Conservation (phyloP, 1,284 basidiomycete species). For the Salmacisia buchloeana region DNA sequence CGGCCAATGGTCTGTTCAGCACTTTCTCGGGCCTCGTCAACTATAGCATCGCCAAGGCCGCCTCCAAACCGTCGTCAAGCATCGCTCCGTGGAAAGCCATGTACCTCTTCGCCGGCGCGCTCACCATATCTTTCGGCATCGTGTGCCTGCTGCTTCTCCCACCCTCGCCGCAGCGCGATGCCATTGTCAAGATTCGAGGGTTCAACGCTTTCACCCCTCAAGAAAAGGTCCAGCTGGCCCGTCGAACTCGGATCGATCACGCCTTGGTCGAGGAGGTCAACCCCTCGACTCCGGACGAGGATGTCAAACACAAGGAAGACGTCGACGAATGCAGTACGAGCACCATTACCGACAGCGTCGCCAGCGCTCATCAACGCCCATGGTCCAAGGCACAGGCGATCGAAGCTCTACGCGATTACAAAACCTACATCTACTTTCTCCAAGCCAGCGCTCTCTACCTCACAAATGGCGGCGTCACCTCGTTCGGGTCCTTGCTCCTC, state of each 20-base stretch:
- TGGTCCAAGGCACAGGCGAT: slow-evolving; percentile 42
- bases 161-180: slow-evolving; percentile 49
- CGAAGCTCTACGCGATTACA: slow-evolving; percentile 54
- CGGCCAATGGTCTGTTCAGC: slow-evolving; percentile 54
- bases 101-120: slow-evolving; percentile 55
- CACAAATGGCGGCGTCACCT: slow-evolving; percentile 52
- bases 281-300: no score
- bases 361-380: background rate
- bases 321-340: background rate
- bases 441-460: slow-evolving; percentile 52
- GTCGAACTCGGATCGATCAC: background rate
- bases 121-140: slow-evolving; percentile 54
- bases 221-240: slow-evolving; percentile 16
- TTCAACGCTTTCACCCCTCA: slow-evolving; percentile 32
- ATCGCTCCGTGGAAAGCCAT: slow-evolving; percentile 56
- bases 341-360: background rate
- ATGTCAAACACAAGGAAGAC: background rate
- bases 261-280: background rate
- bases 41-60: slow-evolving; percentile 53
- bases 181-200: slow-evolving; percentile 24
- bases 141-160: slow-evolving; percentile 54
- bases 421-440: slow-evolving; percentile 54
- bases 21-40: slow-evolving; percentile 55
- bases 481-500: slow-evolving; percentile 56
- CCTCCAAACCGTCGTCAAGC: slow-evolving; percentile 35